Base-by-base conservation (phyloP, 2,329 filamentous ascomycete species). In the Hypoxylon sp. region DNA sequence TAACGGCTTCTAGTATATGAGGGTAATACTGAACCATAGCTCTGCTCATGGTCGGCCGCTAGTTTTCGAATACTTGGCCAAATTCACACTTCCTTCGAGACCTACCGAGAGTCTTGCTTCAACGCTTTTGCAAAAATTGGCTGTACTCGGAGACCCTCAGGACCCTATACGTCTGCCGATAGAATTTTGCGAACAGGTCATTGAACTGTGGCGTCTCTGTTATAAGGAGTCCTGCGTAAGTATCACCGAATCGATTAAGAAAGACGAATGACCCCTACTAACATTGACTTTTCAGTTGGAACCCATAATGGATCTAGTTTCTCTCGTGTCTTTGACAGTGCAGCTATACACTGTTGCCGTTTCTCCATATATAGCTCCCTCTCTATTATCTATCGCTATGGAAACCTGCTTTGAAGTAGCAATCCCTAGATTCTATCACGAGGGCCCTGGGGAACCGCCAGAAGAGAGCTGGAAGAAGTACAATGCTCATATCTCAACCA, bases 131-230 rank as follows among this genome's bases (percentile, higher is more conserved):
- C 83, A 89, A 56, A 80, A 80, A 32, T 71, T 93, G n/a, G 82
- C 86, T 0, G 67, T 76, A 4, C 76, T 85, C 55, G 80, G 81
- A 41, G 76, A 71, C 35, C 73, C 67, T 45, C 73, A 65, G 43
- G 77, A 73, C 51, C 81, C 73, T 37, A 75, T 73, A 70, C 82
- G 72, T 65, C 75, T 89, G 3, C 79, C 88, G 1, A 73, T 86
- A 7, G 81, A 85, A 52, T 85, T 91, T 57, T 84, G 83, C 40
- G 75, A 82, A 37, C 73, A 84, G 20, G 70, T 91, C 13, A 77
- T 90, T 38, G 75, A 79, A 11, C 69, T 93, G 9, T 93, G 90
- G 89, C 76, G 77, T 11, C 78, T 77, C 13, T 91, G 89, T 65
- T 71, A 86, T 5, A 74, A 80, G 7, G 88, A 92, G 61, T 75